Evolutionary conservation across 331 rosid species (phyloP), one percentile per base, ranked within the genome.

Genomic region (Quercus tomentella): DNA sequence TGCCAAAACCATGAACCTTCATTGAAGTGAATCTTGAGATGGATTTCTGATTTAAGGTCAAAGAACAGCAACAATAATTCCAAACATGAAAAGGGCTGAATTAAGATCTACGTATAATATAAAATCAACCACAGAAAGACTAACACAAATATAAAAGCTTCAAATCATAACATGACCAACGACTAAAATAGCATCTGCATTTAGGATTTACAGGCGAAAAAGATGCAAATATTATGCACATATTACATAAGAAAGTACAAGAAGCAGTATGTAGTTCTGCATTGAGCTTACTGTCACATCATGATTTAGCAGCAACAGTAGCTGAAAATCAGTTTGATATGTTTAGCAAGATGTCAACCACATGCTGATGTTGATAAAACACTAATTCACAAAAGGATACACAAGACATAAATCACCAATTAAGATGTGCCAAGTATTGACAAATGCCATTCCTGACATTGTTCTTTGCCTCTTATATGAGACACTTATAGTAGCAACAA

Each of bases 1-100:
- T 84, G 86, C 89, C 73, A 87, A 84, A 82, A 88, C 73, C 77
- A 85, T 77, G 75, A 87, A 79, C 81, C 90, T 83, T 92, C 89
- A 83, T 70, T 63, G 72, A 82, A 82, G 80, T 71, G 90, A 57
- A 60, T 77, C 83, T 90, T 73, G 83, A 81, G 80, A 85, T 61
- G 77, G 77, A 79, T 86, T 82, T 89, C 86, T 86, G 90, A 72
- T 74, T 62, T 80, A 25, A 73, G 81, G 94, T 87, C 81, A 92
- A 84, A 86, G 86, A 90, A 83, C 68, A 77, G 52, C 81, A 62
- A 70, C 57, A 62, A 21, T 76, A 82, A 77, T 74, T 78, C 76
- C 77, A 77, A 35, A 74, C 70, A 17, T 45, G 68, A 67, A 35
- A n/a, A 28, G 11, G 68, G 51, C 52, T 76, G 55, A 76, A 43